These are phyloP conservation scores for Aspergillus carlsbadensis DNA, from an alignment of 495 filamentous ascomycete species.

Conservation along the genomic window DNA sequence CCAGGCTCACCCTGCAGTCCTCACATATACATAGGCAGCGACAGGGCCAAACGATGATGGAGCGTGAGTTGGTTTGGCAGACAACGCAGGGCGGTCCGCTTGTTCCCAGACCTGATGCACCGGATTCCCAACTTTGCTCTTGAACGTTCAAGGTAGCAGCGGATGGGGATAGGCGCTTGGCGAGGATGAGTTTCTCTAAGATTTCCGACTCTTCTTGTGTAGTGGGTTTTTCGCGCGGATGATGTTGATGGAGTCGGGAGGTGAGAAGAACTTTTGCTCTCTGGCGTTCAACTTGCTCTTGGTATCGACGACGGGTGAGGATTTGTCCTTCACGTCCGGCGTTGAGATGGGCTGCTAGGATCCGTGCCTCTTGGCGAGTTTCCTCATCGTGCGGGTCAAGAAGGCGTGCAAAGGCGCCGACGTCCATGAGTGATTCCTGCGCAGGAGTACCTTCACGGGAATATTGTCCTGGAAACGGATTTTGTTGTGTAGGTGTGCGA, in stretches of 20 bases:
- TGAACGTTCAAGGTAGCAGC: conserved; percentile 20
- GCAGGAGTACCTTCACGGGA: conserved; percentile 59
- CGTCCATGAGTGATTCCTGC: conserved; percentile 62
- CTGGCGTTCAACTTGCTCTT: conserved; percentile 61
- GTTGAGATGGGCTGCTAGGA: conserved; percentile 77
- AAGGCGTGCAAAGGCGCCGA: conserved; percentile 70
- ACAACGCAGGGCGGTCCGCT: conserved; percentile 89
- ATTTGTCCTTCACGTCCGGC: conserved; percentile 54
- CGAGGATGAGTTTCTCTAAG: conserved; percentile 80
- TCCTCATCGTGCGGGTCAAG: conserved; percentile 78
- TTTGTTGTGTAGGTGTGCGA: conserved; percentile 69
- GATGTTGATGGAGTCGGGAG: conserved; percentile 22
- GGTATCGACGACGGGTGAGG: conserved; percentile 78
- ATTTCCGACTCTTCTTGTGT: conserved; percentile 74
- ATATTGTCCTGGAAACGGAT: conserved; percentile 39
- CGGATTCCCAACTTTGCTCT: conserved; percentile 57
- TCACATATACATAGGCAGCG: conserved; percentile 92
- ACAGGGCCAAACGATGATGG: conserved; percentile 94
- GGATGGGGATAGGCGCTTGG: conserved; percentile 36
- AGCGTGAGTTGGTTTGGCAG: conserved; percentile 83
- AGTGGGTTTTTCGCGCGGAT: conserved; percentile 38
- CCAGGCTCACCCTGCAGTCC: conserved; percentile 88
- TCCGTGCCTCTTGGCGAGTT: conserved; percentile 74
- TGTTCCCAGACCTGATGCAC: conserved; percentile 67
- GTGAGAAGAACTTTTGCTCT: conserved; percentile 63